Conservation (phyloP, 257 asterid genomes). For the Solanum ossicruentum region DNA sequence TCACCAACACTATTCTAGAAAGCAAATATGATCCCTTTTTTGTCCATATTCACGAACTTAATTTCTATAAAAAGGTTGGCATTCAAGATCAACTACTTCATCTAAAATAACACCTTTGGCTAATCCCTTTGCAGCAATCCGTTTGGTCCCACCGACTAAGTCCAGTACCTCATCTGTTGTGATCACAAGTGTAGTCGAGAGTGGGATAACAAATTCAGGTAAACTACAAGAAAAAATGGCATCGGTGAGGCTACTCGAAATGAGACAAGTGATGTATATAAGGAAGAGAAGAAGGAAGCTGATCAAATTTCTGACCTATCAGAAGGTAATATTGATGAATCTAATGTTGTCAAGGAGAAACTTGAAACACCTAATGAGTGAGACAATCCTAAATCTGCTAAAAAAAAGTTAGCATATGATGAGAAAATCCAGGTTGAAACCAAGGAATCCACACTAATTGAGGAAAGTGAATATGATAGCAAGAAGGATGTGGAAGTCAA, state of each 20-base stretch:
- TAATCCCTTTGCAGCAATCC: no score
- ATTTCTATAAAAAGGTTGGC: no score
- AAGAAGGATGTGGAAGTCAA: constrained; percentile 5
- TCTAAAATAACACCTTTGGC: no score
- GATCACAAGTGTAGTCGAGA: no score
- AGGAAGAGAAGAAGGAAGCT: not conserved
- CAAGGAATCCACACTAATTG: constrained; percentile 14
- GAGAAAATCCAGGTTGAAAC: not conserved
- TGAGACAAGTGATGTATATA: not conserved
- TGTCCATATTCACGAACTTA: no score
- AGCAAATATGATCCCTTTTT: no score
- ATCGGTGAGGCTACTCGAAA: constrained; percentile 1
- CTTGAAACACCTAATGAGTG: not conserved
- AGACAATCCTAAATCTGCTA: not conserved
- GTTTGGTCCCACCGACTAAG: no score
- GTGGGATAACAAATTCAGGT: not conserved
- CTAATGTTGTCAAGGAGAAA: constrained; percentile 14
- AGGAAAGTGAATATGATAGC: constrained; percentile 12
- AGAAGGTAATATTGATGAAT: constrained; percentile 20
- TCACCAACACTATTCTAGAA: no score
- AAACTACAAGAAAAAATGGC: not conserved
- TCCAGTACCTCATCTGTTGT: no score
- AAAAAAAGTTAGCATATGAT: not conserved
- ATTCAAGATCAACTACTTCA: no score
- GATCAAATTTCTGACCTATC: constrained; percentile 12